A percentile compares a stretch with the other conserved stretches of the same genome.
Conservation (phyloP, 495 filamentous ascomycete genomes). For the Thermothielavioides terrestris region DNA sequence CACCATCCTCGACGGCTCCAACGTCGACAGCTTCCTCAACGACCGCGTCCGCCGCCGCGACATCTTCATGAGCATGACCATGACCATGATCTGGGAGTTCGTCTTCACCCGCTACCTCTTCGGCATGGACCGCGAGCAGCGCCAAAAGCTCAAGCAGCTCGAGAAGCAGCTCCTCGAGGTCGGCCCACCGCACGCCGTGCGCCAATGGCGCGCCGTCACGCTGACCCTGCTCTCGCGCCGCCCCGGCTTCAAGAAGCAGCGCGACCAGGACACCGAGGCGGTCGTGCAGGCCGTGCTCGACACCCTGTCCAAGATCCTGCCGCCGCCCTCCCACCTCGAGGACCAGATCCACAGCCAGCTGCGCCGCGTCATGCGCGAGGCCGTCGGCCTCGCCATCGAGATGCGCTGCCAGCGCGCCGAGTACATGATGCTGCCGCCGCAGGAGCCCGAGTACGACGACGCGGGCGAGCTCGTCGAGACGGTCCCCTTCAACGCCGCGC, state of each 20-base stretch:
- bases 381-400: conserved; percentile 81
- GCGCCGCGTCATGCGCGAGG: conserved; percentile 69
- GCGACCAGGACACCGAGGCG: conserved; percentile 77
- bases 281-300: conserved; percentile 78
- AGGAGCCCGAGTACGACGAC: conserved; percentile 91
- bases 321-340: conserved; percentile 68
- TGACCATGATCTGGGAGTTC: conserved; percentile 97
- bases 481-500: conserved; percentile 66
- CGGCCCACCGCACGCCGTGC: conserved; percentile 70
- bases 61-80: conserved; percentile 93
- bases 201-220: conserved; percentile 93
- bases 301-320: conserved; percentile 69
- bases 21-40: conserved; percentile 73
- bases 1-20: conserved; percentile 83
- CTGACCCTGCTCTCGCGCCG: conserved; percentile 77
- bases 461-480: conserved; percentile 79
- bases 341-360: conserved; percentile 68
- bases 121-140: conserved; percentile 94
- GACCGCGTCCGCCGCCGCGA: conserved; percentile 82
- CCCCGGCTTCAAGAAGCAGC: conserved; percentile 62
- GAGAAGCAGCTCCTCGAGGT: conserved; percentile 87
- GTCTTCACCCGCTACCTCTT: conserved; percentile 97
- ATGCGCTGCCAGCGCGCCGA: conserved; percentile 95
- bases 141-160: conserved; percentile 88
- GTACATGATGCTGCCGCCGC: conserved; percentile 92